Percentiles rank a stretch among this genome's conserved stretches.
phyloP scores from a whole-genome alignment of 306 rosid genomes.

The Fragaria vesca region DNA sequence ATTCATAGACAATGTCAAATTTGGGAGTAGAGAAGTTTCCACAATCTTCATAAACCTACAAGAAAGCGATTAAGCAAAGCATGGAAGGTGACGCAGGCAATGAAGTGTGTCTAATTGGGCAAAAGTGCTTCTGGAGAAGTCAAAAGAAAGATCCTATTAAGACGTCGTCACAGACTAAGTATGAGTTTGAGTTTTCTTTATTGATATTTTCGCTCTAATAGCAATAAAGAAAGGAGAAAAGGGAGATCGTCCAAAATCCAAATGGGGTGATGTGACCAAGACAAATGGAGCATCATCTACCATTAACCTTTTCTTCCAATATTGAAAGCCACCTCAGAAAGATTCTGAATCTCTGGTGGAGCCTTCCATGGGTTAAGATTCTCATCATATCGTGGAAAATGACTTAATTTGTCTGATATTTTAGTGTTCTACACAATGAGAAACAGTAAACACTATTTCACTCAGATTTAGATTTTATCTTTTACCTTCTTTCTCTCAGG shows the following conservation, averaged over 20 bases:
- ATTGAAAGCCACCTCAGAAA: conserved; percentile 1
- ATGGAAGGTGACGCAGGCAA: neutral
- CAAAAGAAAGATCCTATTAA: neutral
- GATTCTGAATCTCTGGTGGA: conserved; percentile 25
- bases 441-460: neutral
- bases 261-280: neutral
- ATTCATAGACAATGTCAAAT: neutral
- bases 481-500: neutral
- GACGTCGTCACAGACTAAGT: neutral
- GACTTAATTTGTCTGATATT: neutral
- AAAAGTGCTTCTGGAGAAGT: conserved; percentile 4
- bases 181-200: neutral
- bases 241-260: conserved; percentile 8
- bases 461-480: neutral
- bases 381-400: neutral
- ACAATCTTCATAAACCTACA: neutral
- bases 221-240: too few relatives aligned
- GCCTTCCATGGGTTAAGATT: neutral
- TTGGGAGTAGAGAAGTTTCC: neutral
- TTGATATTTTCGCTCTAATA: neutral
- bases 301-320: neutral
- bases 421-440: neutral
- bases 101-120: neutral
- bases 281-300: conserved; percentile 14
- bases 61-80: neutral